Evolutionary conservation across 257 asterid species (phyloP).

Genomic region (Solanum tacnaense): DNA sequence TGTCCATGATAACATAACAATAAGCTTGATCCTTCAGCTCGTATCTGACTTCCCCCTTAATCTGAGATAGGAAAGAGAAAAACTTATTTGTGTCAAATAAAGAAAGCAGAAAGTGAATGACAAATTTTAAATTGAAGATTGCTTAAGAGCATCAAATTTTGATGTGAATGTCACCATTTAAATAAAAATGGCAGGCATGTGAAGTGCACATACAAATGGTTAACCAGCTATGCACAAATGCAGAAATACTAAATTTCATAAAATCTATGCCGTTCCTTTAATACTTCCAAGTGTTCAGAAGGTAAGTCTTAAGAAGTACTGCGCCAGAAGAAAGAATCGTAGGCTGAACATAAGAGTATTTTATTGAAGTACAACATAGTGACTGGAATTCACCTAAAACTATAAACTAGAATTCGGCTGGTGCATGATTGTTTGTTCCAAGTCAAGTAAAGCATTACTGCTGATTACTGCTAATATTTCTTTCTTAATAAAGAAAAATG

Average conservation of each 20-base stretch:
- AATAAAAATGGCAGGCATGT: background rate
- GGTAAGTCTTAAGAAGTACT: background rate
- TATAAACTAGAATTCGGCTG: background rate
- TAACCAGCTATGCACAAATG: background rate
- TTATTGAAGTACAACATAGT: background rate
- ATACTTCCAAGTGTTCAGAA: background rate
- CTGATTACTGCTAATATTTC: background rate
- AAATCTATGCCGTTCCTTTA: background rate
- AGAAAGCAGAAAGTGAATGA: background rate
- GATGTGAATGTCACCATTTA: background rate
- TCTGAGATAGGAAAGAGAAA: constrained; percentile 31
- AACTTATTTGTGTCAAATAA: background rate
- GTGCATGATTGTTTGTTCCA: background rate
- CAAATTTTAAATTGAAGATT: background rate
- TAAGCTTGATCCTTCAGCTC: constrained; percentile 91
- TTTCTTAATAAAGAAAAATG: background rate
- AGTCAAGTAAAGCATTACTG: background rate
- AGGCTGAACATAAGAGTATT: background rate
- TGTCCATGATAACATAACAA: constrained; percentile 45
- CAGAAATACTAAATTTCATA: background rate
- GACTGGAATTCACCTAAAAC: background rate
- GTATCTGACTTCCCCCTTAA: constrained; percentile 77
- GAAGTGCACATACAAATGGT: background rate
- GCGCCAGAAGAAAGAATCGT: background rate
- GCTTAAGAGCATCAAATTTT: background rate